Evolutionary conservation across 139 green algal genomes (phyloP).

Genomic region (Chlorella sp.): DNA sequence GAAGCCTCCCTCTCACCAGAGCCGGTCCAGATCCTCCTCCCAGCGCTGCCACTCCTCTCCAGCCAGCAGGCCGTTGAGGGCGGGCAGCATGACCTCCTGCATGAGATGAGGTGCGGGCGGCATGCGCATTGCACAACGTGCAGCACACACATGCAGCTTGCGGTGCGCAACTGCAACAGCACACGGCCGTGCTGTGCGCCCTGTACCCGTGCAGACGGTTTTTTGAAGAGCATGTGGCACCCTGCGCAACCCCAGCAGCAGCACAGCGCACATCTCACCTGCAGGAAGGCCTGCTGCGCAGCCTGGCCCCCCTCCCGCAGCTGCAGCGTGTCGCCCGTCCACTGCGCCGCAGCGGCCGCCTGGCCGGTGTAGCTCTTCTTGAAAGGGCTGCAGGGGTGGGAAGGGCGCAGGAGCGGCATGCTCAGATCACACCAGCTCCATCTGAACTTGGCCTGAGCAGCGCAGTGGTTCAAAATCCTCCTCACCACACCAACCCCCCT

Average conservation of each 20-base stretch:
- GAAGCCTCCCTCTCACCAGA: slow-evolving; percentile 30
- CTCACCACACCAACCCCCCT: not conserved
- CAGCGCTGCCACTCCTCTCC: slow-evolving; percentile 44
- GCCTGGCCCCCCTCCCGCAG: slow-evolving; percentile 44
- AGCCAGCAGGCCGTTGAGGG: slow-evolving; percentile 39
- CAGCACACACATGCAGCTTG: too few relatives aligned
- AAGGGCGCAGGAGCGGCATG: too few relatives aligned
- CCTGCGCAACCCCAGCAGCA: too few relatives aligned
- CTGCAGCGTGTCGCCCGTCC: slow-evolving; percentile 46
- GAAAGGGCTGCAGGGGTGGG: slow-evolving; percentile 25
- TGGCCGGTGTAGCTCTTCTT: slow-evolving; percentile 21
- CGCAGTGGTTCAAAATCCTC: too few relatives aligned
- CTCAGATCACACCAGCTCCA: too few relatives aligned
- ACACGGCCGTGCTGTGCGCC: too few relatives aligned
- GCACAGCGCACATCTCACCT: too few relatives aligned
- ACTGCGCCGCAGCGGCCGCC: not conserved
- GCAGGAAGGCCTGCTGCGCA: slow-evolving; percentile 46
- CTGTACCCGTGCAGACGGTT: too few relatives aligned
- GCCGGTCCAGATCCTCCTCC: slow-evolving; percentile 24
- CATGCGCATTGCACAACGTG: too few relatives aligned
- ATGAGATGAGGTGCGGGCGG: too few relatives aligned
- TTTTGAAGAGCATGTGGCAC: too few relatives aligned
- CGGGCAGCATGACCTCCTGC: slow-evolving; percentile 33
- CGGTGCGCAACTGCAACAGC: too few relatives aligned
- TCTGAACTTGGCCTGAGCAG: not conserved